Conservation (phyloP, 192 early-diverging fungal genomes). For the Borealophlyctis nickersoniae region DNA sequence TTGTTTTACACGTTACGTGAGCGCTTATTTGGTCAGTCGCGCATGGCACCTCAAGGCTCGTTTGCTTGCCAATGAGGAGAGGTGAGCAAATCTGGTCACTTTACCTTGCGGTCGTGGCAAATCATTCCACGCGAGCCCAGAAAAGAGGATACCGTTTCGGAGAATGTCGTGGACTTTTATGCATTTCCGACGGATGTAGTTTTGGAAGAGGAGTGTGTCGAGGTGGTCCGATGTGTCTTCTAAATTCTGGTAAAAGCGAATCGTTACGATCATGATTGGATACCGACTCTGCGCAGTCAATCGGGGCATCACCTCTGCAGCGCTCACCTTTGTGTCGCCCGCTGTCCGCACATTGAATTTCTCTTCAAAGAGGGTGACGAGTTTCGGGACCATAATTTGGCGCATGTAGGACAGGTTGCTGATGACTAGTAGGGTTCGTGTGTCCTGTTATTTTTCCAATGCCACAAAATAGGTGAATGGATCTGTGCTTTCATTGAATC, state of each 20-base stretch:
- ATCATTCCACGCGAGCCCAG: constrained; percentile 84
- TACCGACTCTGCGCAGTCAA: not conserved
- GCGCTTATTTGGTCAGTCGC: too few species aligned
- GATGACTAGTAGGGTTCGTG: constrained; percentile 74
- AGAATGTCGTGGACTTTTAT: constrained; percentile 68
- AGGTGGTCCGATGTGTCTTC: constrained; percentile 72
- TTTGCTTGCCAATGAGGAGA: not conserved
- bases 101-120: constrained; percentile 70
- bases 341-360: constrained; percentile 61
- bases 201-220: constrained; percentile 79
- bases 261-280: constrained; percentile 4
- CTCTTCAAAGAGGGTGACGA: constrained; percentile 67
- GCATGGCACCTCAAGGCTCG: too few species aligned
- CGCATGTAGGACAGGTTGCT: constrained; percentile 78
- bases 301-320: not conserved
- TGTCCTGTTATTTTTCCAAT: constrained; percentile 46
- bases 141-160: constrained; percentile 74
- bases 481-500: too few species aligned
- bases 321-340: constrained; percentile 57
- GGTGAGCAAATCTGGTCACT: not conserved
- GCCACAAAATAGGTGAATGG: not conserved
- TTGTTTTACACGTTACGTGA: not conserved
- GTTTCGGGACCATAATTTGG: constrained; percentile 69
- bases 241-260: constrained; percentile 45
- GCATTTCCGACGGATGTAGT: constrained; percentile 79